These are phyloP conservation scores for Ulmus americana DNA, from an alignment of 331 rosid species.

Conservation along the genomic window DNA sequence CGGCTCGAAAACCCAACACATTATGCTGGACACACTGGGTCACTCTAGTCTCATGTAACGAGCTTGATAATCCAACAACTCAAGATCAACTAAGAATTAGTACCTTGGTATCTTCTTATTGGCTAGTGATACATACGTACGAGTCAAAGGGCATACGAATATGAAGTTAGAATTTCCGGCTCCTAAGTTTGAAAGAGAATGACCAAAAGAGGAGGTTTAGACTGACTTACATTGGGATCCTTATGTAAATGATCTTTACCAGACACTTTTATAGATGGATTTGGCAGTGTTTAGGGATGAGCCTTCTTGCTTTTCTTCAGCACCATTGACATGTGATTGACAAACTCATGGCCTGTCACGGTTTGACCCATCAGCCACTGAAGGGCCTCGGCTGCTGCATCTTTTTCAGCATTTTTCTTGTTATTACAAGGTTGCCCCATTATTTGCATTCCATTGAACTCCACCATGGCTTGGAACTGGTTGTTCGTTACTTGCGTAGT, in stretches of 20 bases:
- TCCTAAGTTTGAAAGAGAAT: neutral
- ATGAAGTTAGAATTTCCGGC: neutral
- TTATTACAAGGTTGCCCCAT: conserved; percentile 80
- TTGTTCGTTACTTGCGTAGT: conserved; percentile 54
- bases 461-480: conserved; percentile 67
- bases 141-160: neutral
- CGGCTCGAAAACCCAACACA: neutral
- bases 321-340: conserved; percentile 63
- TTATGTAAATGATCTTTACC: neutral
- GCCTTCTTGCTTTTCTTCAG: conserved; percentile 83
- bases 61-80: neutral
- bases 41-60: neutral
- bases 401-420: conserved; percentile 93
- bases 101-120: neutral
- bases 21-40: neutral
- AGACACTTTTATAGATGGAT: neutral
- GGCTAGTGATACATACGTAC: conserved; percentile 1
- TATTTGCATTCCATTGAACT: conserved; percentile 67
- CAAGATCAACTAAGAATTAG: conserved; percentile 6
- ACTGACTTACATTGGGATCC: neutral
- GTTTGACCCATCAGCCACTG: conserved; percentile 76
- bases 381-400: conserved; percentile 90
- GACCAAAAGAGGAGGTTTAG: neutral
- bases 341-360: conserved; percentile 42
- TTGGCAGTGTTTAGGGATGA: conserved; percentile 34